Evolutionary conservation across 257 asterid species (phyloP).

Genomic region (Lycium barbarum): DNA sequence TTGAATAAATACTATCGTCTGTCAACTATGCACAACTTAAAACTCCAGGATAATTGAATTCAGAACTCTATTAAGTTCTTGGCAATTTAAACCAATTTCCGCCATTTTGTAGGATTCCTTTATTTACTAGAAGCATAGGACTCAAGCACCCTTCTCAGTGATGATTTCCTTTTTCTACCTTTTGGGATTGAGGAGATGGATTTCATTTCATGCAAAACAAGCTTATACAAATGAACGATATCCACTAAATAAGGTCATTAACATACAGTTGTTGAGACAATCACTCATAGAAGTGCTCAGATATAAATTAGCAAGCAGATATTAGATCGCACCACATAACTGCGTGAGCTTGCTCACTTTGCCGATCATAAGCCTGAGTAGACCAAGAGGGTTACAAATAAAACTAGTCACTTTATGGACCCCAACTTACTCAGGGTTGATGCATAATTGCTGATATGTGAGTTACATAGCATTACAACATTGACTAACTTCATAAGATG

Average conservation of each 20-base stretch:
- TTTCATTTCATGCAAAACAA: background rate
- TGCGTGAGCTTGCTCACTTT: background rate
- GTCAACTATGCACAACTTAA: background rate
- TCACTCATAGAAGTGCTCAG: background rate
- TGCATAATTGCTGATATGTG: background rate
- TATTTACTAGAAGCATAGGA: background rate
- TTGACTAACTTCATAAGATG: background rate
- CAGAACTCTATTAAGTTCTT: background rate
- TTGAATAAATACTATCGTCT: too few relatives aligned
- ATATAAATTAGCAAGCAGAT: background rate
- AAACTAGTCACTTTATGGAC: background rate
- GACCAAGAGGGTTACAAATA: background rate
- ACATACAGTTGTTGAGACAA: background rate
- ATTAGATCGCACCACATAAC: background rate
- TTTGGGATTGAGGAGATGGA: background rate
- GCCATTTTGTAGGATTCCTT: background rate
- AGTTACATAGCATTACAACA: slow-evolving; percentile 15
- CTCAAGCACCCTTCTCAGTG: background rate
- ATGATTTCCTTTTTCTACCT: background rate
- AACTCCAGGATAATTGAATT: background rate
- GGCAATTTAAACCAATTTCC: background rate
- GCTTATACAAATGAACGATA: background rate
- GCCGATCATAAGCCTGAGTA: background rate
- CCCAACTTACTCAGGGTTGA: background rate
- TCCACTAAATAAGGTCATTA: background rate